These are phyloP conservation scores for Pterocarpus macrocarpus DNA, from an alignment of 306 rosid species.

Conservation along the genomic window DNA sequence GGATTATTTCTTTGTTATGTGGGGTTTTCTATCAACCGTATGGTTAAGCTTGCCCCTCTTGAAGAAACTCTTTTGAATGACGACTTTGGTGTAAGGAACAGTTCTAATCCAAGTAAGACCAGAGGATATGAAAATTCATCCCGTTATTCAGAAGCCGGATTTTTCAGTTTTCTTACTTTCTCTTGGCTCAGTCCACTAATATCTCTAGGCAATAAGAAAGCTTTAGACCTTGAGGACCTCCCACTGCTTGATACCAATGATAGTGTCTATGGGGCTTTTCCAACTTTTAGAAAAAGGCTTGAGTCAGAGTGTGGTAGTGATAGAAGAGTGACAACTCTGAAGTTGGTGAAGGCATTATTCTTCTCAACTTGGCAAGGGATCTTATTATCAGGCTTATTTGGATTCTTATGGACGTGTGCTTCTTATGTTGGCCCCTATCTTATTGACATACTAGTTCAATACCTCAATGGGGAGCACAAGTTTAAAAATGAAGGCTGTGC, in stretches of 20 bases:
- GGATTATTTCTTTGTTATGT: slow-evolving; percentile 61
- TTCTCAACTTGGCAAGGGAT: slow-evolving; percentile 68
- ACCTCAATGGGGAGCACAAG: slow-evolving; percentile 64
- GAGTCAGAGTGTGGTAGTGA: slow-evolving; percentile 57
- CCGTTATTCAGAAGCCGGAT: slow-evolving; percentile 70
- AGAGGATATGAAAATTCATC: slow-evolving; percentile 54
- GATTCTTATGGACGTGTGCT: slow-evolving; percentile 54
- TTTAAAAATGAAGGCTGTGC: slow-evolving; percentile 66
- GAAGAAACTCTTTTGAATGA: slow-evolving; percentile 79
- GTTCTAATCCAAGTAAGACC: slow-evolving; percentile 45
- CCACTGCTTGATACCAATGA: slow-evolving; percentile 69
- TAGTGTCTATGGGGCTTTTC: slow-evolving; percentile 61
- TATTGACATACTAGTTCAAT: slow-evolving; percentile 76
- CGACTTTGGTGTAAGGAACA: slow-evolving; percentile 35
- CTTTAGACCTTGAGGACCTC: slow-evolving; percentile 79
- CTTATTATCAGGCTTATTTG: slow-evolving; percentile 57
- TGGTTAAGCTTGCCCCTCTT: slow-evolving; percentile 53
- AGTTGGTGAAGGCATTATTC: slow-evolving; percentile 63
- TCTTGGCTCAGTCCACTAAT: slow-evolving; percentile 82
- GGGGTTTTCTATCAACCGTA: slow-evolving; percentile 50
- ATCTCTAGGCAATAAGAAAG: slow-evolving; percentile 67
- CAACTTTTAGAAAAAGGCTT: slow-evolving; percentile 58
- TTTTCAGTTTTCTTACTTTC: slow-evolving; percentile 74
- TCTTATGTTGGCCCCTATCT: slow-evolving; percentile 89
- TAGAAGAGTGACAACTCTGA: slow-evolving; percentile 59